Conservation (phyloP, 2,329 filamentous ascomycete genomes). For the Fusarium cyanostomum region DNA sequence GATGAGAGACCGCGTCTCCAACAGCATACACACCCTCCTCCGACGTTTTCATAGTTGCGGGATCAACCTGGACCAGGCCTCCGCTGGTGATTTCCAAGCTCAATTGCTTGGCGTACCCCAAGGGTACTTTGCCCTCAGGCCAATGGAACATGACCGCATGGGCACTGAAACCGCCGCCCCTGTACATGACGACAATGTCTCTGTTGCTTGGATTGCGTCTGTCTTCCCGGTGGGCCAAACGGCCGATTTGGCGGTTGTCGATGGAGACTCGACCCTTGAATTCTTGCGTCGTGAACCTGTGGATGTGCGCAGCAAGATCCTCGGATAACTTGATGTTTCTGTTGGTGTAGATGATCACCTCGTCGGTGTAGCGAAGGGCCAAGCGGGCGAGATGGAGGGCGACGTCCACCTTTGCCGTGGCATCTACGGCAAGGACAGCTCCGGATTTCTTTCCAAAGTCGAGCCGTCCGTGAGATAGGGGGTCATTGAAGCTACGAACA, state of each 20-base stretch:
- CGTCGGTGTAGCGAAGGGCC: background rate
- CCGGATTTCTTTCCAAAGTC: background rate
- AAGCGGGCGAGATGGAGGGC: background rate
- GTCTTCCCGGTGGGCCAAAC: background rate
- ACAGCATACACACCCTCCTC: conserved; percentile 1
- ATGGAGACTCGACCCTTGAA: background rate
- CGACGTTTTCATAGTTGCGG: background rate
- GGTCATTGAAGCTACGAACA: background rate
- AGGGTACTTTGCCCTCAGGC: background rate
- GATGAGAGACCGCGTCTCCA: background rate
- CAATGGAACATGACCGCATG: background rate
- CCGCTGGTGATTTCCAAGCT: background rate
- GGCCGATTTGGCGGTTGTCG: background rate
- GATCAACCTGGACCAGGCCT: background rate
- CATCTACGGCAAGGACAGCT: background rate
- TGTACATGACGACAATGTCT: background rate
- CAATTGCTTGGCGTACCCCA: background rate
- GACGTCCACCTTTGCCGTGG: background rate
- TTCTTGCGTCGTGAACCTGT: background rate
- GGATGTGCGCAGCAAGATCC: background rate
- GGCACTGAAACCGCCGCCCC: background rate
- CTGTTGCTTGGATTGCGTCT: background rate
- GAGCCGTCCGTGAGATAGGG: background rate
- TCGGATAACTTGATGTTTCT: background rate
- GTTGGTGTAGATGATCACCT: conserved; percentile 2